Evolutionary conservation across 2,329 filamentous ascomycete species (phyloP).

Genomic region (Pestalotiopsis sp.): DNA sequence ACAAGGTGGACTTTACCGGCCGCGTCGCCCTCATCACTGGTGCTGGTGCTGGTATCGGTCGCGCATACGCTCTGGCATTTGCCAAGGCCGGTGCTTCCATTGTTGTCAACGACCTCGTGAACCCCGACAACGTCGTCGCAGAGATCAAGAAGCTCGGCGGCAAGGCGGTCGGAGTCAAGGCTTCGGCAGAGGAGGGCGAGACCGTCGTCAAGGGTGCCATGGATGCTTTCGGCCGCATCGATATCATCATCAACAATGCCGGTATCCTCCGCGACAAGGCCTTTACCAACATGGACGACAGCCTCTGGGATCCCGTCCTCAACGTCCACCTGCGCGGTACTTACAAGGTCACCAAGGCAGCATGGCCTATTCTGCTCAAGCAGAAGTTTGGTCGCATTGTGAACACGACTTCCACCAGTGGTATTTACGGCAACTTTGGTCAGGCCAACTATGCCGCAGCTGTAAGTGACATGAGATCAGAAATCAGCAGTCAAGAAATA

Average conservation of each 20-base stretch:
- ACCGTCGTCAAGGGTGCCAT: conserved; percentile 90
- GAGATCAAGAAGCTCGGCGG: conserved; percentile 92
- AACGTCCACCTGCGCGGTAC: conserved; percentile 93
- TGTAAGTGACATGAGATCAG: conserved; percentile 49
- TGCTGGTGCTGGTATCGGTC: conserved; percentile 87
- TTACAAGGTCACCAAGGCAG: conserved; percentile 95
- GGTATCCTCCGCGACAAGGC: conserved; percentile 98
- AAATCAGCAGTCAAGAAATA: conserved; percentile 10
- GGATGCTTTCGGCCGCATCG: conserved; percentile 89
- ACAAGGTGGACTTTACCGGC: conserved; percentile 79
- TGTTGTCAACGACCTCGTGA: conserved; percentile 93
- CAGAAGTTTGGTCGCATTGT: conserved; percentile 97
- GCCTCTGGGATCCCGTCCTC: conserved; percentile 88
- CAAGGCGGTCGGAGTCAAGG: conserved; percentile 90
- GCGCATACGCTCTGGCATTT: conserved; percentile 88
- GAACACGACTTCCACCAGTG: conserved; percentile 95
- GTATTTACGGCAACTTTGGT: conserved; percentile 99
- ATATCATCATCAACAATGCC: conserved; percentile 97
- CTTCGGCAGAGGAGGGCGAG: conserved; percentile 90
- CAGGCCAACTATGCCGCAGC: conserved; percentile 96
- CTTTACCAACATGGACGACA: conserved; percentile 96
- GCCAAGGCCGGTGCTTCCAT: conserved; percentile 80
- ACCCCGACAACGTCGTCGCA: conserved; percentile 86
- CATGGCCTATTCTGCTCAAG: conserved; percentile 96
- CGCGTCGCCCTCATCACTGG: conserved; percentile 88